Base-by-base conservation (phyloP, 2,329 filamentous ascomycete species). In the Phialemonium atrogriseum region DNA sequence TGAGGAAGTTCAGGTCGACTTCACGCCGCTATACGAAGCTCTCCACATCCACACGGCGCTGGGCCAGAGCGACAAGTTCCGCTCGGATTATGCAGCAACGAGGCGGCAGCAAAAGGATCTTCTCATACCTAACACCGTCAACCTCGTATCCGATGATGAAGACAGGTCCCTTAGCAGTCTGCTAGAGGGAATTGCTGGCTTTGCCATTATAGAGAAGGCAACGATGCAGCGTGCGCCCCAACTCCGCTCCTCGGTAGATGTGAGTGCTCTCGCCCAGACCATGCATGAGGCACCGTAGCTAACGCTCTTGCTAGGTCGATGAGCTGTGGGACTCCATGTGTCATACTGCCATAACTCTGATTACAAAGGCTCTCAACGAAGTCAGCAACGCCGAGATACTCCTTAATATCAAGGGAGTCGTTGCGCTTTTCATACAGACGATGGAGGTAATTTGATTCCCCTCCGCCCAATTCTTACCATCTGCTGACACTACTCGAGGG, bases 291-390 rank as follows among this genome's bases (percentile, higher is more conserved):
- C n/a, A n/a, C n/a, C n/a, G 5, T 4, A 17, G 4, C 13, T 7
- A 5, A 14, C 10, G 9, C n/a, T 12, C 7, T 11, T 12, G 34
- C 15, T 39, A 88, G 83, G 78, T 95, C n/a, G 91, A 98, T 50
- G 91, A 96, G 57, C 65, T 98, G 3, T 98, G 91, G 91, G 89
- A 96, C 48, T 95, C 88, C 0, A 91, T 96, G 84, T 96, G 89
- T 51, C 84, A 88, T 49, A 79, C 81, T 26, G 81, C 85, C 1
- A 86, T 96, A 43, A 73, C 70, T 7, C 66, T 96, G 28, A 93
- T 94, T 40, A 79, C 80, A 1, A 84, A 80, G 44, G 81, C 85
- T 0, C 64, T 98, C 5, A 71, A 74, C 30, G 76, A 79, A 24
- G 76, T 98, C n/a, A 78, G 77, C 36, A 91, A 93, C 51, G 87